Evolutionary conservation across 108 stramenopile species (phyloP), one percentile per base, ranked within the genome.

Genomic region (Cyclotella sp.): DNA sequence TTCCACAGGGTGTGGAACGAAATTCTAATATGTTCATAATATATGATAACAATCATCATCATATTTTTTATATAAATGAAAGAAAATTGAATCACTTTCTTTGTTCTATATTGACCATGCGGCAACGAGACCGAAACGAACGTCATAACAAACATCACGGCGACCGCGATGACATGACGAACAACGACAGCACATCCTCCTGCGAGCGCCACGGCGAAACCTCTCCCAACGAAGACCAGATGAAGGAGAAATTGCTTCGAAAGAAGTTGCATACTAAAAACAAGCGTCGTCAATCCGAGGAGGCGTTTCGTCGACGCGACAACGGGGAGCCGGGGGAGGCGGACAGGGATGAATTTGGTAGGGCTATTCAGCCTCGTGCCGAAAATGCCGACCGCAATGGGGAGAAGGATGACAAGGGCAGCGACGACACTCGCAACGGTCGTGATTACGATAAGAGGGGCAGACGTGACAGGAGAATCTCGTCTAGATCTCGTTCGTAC

Each of bases 381-480:
- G 16, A 22, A 13, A 27, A 45, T 18, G 28, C 9, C 19, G 3
- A 21, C 14, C 59, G 24, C 8, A 60, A 60, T 16, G 6, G 34
- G 6, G 6, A 34, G 34, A 34, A 34, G 34, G 34, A 34, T 6
- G 4, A 34, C 34, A 6, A 29, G 18, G 39, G 68, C 1, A 9
- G 67, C 19, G 40, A 58, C 41, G 24, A 45, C 40, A n/a, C 41
- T n/a, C 27, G 24, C 42, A 28, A 39, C 21, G 19, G 44, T 22
- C 45, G 74, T 43, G 45, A 53, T 27, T 15, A 53, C 39, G 70
- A 42, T 43, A 11, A 87, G 78, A 45, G 94, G 59, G 62, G 88
- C 83, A 49, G 71, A 76, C 27, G 83, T 44, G 62, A 30, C 14
- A 44, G 27, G 19, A 58, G 58, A 43, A 55, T 2, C 1, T 45